These are phyloP conservation scores for Gossypium herbaceum DNA, from an alignment of 345 rosid species.

Conservation along the genomic window DNA sequence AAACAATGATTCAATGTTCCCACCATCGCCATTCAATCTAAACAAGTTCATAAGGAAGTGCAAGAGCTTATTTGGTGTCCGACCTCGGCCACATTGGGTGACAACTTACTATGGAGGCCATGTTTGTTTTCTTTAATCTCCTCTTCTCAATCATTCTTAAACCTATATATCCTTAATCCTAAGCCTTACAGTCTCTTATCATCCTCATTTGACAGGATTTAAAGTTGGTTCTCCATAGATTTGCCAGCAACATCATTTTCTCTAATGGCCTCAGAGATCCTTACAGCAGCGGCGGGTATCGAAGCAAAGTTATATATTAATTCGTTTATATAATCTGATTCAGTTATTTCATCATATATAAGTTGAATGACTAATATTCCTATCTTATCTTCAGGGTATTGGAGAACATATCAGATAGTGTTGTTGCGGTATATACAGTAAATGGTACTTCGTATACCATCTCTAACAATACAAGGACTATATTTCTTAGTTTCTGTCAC, in stretches of 20 bases:
- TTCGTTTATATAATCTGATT: not conserved
- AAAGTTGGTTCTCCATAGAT: slow-evolving; percentile 36
- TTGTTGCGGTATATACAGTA: slow-evolving; percentile 28
- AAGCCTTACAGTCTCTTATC: not conserved
- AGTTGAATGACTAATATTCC: not conserved
- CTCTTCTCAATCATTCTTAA: not conserved
- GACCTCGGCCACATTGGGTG: slow-evolving; percentile 70
- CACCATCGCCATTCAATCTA: slow-evolving; percentile 43
- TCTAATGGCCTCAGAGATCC: slow-evolving; percentile 59
- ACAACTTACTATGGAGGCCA: slow-evolving; percentile 58
- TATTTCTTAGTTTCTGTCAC: slow-evolving; percentile 6
- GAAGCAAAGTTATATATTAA: not conserved
- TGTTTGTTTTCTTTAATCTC: slow-evolving; percentile 23
- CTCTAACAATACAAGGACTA: not conserved
- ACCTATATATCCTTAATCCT: not conserved
- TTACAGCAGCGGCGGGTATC: slow-evolving; percentile 53
- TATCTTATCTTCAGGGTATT: slow-evolving; percentile 27
- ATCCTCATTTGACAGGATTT: slow-evolving; percentile 33
- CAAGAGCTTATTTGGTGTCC: slow-evolving; percentile 42
- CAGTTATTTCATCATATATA: not conserved
- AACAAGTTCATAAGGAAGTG: slow-evolving; percentile 33
- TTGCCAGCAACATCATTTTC: slow-evolving; percentile 60
- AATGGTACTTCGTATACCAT: slow-evolving; percentile 26
- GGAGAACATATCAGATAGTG: slow-evolving; percentile 40
- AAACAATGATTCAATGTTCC: slow-evolving; percentile 51